Percentiles rank a stretch among this genome's conserved stretches.
These are phyloP conservation scores for Euryodendron excelsum DNA, from an alignment of 148 eudicot species.

Conservation along the genomic window DNA sequence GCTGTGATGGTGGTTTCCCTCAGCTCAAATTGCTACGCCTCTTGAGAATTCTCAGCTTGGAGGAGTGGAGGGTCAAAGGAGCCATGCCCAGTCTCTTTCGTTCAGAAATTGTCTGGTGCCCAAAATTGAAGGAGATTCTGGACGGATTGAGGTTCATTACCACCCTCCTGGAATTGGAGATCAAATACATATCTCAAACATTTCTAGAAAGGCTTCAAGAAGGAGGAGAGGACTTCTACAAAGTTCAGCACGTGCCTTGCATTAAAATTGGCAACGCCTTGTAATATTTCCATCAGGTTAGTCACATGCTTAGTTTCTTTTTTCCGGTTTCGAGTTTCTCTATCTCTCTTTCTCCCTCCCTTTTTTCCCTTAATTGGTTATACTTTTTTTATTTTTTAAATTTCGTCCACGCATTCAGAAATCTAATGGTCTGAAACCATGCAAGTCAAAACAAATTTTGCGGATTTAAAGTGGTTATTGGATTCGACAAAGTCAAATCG, in stretches of 20 bases:
- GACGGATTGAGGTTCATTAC: conserved; percentile 18
- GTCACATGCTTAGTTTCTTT: no score
- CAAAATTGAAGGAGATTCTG: conserved; percentile 6
- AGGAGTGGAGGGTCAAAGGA: conserved; percentile 20
- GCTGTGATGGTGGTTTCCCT: conserved; percentile 12
- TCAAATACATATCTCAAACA: neutral
- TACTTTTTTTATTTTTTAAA: no score
- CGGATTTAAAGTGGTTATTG: no score
- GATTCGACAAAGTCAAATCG: no score
- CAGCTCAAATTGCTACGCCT: conserved; percentile 9
- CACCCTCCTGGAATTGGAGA: neutral
- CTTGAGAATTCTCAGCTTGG: neutral
- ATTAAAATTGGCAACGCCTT: neutral
- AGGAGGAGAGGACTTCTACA: conserved; percentile 20
- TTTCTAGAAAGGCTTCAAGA: conserved; percentile 10
- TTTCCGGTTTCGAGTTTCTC: no score
- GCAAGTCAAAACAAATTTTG: no score
- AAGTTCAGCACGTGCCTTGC: conserved; percentile 16
- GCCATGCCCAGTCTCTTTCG: conserved; percentile 16
- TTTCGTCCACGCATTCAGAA: no score
- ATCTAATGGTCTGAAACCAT: no score
- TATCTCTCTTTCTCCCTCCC: no score
- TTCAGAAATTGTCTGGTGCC: neutral
- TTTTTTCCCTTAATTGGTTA: no score
- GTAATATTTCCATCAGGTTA: neutral